phyloP scores from a whole-genome alignment of 352 stramenopile species.

The Globisporangium echinulatum region DNA sequence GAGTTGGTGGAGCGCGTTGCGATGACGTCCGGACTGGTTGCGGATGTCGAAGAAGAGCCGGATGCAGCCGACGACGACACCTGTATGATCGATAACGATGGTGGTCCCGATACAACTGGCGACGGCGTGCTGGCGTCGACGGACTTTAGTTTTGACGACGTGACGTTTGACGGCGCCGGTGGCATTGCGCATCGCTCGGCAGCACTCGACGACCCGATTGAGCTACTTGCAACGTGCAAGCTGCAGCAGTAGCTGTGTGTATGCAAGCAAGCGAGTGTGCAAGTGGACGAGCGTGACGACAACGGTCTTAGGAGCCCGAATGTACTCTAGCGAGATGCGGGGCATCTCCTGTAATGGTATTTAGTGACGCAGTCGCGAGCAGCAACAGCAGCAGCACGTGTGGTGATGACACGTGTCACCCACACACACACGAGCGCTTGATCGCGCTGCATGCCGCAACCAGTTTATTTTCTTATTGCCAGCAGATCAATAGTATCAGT shows the following conservation, averaged over 20 bases:
- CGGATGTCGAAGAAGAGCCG: no score
- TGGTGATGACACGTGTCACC: background rate
- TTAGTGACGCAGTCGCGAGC: slow-evolving; percentile 12
- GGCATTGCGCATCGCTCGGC: no score
- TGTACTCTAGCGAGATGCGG: slow-evolving; percentile 24
- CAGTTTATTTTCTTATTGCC: background rate
- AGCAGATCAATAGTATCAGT: background rate
- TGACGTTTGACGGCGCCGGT: background rate
- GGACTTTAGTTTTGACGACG: slow-evolving; percentile 12
- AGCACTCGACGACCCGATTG: slow-evolving; percentile 26
- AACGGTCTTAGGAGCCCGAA: background rate
- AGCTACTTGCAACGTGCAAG: slow-evolving; percentile 24
- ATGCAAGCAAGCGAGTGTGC: background rate
- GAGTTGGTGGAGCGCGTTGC: slow-evolving; percentile 67
- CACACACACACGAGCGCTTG: background rate
- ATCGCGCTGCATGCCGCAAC: background rate
- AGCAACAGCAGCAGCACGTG: background rate
- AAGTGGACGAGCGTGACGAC: background rate
- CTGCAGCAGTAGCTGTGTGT: slow-evolving; percentile 16
- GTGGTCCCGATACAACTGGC: background rate
- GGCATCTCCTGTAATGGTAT: slow-evolving; percentile 19
- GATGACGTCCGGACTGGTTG: slow-evolving; percentile 27
- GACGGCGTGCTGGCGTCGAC: slow-evolving; percentile 15
- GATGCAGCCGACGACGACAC: no score
- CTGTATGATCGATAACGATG: background rate